phyloP scores from a whole-genome alignment of 768 basidiomycete species.

The Lactarius trivialis region DNA sequence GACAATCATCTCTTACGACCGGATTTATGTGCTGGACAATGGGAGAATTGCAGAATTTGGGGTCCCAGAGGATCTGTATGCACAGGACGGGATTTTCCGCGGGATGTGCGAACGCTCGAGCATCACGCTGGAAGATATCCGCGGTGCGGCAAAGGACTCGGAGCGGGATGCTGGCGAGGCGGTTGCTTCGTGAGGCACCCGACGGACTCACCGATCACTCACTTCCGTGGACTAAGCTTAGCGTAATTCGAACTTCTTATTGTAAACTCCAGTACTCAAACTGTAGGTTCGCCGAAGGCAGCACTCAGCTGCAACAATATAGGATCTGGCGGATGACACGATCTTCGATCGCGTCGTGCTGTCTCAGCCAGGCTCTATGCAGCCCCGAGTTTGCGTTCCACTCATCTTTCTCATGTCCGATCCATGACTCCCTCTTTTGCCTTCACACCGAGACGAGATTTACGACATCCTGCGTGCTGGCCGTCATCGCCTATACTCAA shows the following conservation, averaged over 20 bases:
- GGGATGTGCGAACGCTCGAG: conserved; percentile 84
- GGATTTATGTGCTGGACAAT: conserved; percentile 81
- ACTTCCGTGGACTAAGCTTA: not conserved
- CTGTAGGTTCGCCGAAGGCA: not conserved
- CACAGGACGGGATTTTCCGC: conserved; percentile 61
- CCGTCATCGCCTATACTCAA: too few species aligned
- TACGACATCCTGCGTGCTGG: too few species aligned
- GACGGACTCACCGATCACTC: not conserved
- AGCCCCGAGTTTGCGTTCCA: too few species aligned
- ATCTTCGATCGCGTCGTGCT: too few species aligned
- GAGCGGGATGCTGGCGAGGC: conserved; percentile 9
- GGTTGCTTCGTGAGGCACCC: not conserved
- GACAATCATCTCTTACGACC: conserved; percentile 84
- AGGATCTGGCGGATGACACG: too few species aligned
- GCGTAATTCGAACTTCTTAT: not conserved
- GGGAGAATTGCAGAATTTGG: conserved; percentile 84
- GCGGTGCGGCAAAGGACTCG: conserved; percentile 32
- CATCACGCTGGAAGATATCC: conserved; percentile 67
- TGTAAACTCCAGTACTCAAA: too few species aligned
- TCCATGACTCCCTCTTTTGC: too few species aligned
- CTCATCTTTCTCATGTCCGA: too few species aligned
- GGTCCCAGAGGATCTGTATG: conserved; percentile 64
- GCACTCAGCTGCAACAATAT: too few species aligned
- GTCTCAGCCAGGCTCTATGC: too few species aligned
- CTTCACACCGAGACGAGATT: too few species aligned